phyloP scores from a whole-genome alignment of 2,329 filamentous ascomycete species.

The Fonsecaea pugnacius region DNA sequence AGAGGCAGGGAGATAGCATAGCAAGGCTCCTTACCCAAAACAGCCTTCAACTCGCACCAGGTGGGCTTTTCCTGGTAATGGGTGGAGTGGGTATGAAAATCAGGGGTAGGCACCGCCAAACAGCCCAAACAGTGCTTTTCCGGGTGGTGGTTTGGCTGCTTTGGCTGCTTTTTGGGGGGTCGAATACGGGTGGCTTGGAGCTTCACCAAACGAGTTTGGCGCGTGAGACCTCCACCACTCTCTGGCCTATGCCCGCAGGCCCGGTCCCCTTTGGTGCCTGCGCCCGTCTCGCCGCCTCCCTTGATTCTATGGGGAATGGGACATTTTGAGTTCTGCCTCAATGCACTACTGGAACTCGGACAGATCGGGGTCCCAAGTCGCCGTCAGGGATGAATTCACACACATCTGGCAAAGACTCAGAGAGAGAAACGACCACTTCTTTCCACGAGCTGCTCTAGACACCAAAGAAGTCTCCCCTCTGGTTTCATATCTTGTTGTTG shows the following conservation, averaged over 20 bases:
- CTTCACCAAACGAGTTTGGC: constrained; percentile 22
- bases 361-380: constrained; percentile 13
- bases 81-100: constrained; percentile 1
- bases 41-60: not conserved
- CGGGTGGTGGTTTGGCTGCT: not conserved
- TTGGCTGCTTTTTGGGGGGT: not conserved
- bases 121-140: not conserved
- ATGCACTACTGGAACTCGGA: constrained; percentile 6
- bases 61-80: not conserved
- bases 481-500: constrained; percentile 17
- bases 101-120: not conserved
- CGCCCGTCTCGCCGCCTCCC: constrained; percentile 7
- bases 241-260: constrained; percentile 17
- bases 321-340: not conserved
- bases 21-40: not conserved
- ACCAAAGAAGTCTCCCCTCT: constrained; percentile 11
- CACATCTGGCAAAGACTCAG: constrained; percentile 8
- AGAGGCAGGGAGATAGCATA: not conserved
- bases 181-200: constrained; percentile 15
- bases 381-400: constrained; percentile 21
- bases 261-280: constrained; percentile 1
- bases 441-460: constrained; percentile 20
- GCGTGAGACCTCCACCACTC: constrained; percentile 13
- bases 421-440: not conserved
- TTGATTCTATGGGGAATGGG: constrained; percentile 3